These are phyloP conservation scores for Carex parvula DNA, from an alignment of 176 grass and related monocot genomes.

Conservation along the genomic window DNA sequence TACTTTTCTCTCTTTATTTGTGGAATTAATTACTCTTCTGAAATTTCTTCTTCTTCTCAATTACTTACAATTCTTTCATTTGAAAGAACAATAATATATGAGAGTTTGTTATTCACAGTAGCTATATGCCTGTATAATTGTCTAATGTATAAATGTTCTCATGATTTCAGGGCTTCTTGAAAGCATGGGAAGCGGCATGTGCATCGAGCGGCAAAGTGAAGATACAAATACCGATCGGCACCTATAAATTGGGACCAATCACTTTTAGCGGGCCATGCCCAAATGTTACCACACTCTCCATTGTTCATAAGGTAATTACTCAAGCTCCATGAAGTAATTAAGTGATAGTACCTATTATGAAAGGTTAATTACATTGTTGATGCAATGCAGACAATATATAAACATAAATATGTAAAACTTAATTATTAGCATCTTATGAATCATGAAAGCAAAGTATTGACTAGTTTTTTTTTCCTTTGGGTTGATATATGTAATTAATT, in stretches of 20 bases:
- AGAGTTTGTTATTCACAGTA: too few species aligned
- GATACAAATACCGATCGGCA: neutral
- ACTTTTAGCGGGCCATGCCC: conserved; percentile 47
- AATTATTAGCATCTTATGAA: too few species aligned
- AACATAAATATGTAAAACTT: too few species aligned
- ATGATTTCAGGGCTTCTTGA: conserved; percentile 10
- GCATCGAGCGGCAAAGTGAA: neutral
- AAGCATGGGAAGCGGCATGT: neutral
- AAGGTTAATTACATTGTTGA: neutral
- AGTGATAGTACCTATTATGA: neutral
- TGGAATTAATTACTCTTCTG: neutral
- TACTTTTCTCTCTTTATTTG: neutral
- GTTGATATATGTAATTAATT: neutral
- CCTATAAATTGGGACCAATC: conserved; percentile 18
- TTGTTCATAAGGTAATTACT: conserved; percentile 46
- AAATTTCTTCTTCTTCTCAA: neutral
- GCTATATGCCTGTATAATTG: too few species aligned
- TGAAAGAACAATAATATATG: neutral
- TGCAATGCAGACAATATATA: too few species aligned
- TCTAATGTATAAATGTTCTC: neutral
- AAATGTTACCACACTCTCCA: conserved; percentile 34
- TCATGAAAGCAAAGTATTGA: neutral
- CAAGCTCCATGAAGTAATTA: too few species aligned
- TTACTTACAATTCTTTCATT: neutral
- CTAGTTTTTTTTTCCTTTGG: neutral